A percentile compares a stretch with the other conserved stretches of the same genome.
These are phyloP conservation scores for Hapsidospora chrysogenum DNA, from an alignment of 495 filamentous ascomycete species.

Conservation along the genomic window DNA sequence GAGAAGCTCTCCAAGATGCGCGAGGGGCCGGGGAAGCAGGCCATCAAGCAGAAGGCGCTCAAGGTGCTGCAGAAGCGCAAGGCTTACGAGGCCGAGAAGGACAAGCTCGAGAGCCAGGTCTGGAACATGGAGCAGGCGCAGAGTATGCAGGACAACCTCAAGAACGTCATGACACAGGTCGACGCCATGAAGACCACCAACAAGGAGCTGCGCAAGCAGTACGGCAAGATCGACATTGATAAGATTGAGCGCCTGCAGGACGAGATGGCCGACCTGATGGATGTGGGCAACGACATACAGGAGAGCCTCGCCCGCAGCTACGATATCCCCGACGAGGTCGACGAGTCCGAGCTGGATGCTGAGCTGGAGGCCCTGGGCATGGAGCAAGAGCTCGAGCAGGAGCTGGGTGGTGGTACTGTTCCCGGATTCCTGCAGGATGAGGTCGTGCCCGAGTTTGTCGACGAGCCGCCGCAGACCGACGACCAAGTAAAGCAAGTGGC, in stretches of 20 bases:
- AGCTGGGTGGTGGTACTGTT: conserved; percentile 39
- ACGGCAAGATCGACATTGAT: conserved; percentile 92
- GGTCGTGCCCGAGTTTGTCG: conserved; percentile 71
- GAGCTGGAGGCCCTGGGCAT: conserved; percentile 89
- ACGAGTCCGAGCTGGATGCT: conserved; percentile 93
- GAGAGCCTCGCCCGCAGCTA: conserved; percentile 89
- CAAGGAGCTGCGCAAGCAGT: conserved; percentile 85
- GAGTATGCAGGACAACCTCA: conserved; percentile 98
- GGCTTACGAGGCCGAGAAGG: conserved; percentile 85
- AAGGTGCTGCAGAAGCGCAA: conserved; percentile 94
- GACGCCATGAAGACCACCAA: conserved; percentile 95
- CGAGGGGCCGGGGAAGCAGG: conserved; percentile 86
- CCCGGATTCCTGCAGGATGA: conserved; percentile 82
- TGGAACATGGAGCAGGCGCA: conserved; percentile 99
- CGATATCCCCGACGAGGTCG: conserved; percentile 92
- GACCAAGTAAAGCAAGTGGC: conserved; percentile 71
- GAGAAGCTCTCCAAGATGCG: conserved; percentile 82
- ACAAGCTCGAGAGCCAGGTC: conserved; percentile 84
- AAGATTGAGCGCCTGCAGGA: conserved; percentile 97
- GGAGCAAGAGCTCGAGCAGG: conserved; percentile 61
- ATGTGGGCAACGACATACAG: conserved; percentile 96
- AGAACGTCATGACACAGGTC: conserved; percentile 96
- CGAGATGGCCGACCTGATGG: conserved; percentile 97
- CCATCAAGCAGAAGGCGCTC: conserved; percentile 84
- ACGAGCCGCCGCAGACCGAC: conserved; percentile 48